Evolutionary conservation across 148 eudicot species (phyloP), one percentile per base, ranked within the genome.

Genomic region (Drosera capensis): DNA sequence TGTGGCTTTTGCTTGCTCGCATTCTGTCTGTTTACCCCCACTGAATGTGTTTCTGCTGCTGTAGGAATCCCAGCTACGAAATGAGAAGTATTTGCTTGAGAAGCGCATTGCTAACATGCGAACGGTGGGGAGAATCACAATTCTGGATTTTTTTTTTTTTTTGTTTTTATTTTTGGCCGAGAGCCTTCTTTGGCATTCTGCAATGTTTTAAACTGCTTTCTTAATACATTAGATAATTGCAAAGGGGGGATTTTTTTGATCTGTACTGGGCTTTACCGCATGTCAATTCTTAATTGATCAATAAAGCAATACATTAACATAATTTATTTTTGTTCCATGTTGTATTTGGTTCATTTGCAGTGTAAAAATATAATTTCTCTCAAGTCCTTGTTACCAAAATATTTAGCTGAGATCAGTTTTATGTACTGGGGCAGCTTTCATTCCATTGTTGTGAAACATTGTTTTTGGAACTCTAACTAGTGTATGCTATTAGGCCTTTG

Each of bases 41-140:
- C 23, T 17, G 26, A 17, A 30, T 6, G 0, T 8, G 23, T 38
- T 39, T 8, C 45, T 23, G 43, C 64, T 64, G 43, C 18, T 49
- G 35, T 57, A 87, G 96, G 97, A 90, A 74, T 66, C 79, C 29
- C 87, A 84, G 64, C 60, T 73, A 51, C 73, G 69, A 17, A 73
- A 80, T 48, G 95, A 90, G 59, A 90, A 88, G 57, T 75, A 52
- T 57, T 63, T 72, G 51, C 52, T 90, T 65, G 95, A 84, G 52
- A 84, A 80, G 65, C 97, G 95, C 49, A 80, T 90, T 61, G 86
- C 97, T 54, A 77, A 80, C 52, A 78, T 90, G 95, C 93, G 93
- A 48, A 66, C 78, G 95, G 97, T 90, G 57, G 20, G 74, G 30
- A 39, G 41, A 34, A 25, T n/a, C 26, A 5, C 19, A 28, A 5